Evolutionary conservation across 176 grass and related monocot genomes (phyloP).

Genomic region (Oryza australiensis): DNA sequence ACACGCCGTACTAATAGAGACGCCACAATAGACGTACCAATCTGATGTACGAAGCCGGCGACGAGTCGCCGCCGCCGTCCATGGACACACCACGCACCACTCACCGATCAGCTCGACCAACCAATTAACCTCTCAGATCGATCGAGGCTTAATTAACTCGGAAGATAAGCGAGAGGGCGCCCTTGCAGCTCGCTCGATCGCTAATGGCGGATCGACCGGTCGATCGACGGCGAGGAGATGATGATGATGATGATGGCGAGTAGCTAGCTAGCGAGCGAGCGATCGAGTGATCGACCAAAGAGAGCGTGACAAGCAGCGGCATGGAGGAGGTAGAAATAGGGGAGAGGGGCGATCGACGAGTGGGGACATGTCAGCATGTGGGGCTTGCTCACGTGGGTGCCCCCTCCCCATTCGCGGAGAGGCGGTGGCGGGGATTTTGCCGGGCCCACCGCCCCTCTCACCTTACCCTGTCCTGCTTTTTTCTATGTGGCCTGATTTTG

Average conservation of each 20-base stretch:
- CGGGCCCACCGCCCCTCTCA: slow-evolving; percentile 19
- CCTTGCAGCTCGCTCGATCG: neutral
- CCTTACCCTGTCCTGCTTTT: slow-evolving; percentile 13
- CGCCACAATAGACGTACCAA: slow-evolving; percentile 28
- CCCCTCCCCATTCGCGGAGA: slow-evolving; percentile 47
- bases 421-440: slow-evolving; percentile 35
- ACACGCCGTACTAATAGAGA: neutral
- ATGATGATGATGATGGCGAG: neutral
- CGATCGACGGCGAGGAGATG: no score
- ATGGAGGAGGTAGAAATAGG: slow-evolving; percentile 48
- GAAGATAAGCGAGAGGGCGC: neutral
- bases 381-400: slow-evolving; percentile 52
- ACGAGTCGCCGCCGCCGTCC: slow-evolving; percentile 31
- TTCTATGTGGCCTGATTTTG: neutral
- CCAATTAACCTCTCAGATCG: neutral
- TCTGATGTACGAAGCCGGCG: slow-evolving; percentile 71
- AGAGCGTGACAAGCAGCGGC: slow-evolving; percentile 28
- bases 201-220: slow-evolving; percentile 6
- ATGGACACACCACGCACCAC: slow-evolving; percentile 1
- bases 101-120: neutral
- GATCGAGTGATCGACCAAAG: neutral
- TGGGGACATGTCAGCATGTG: slow-evolving; percentile 30
- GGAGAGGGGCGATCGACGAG: neutral
- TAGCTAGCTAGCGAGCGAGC: neutral
- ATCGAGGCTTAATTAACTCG: neutral